These are phyloP conservation scores for Plasmodium reichenowi DNA, from an alignment of 169 alveolate genomes.

Conservation along the genomic window DNA sequence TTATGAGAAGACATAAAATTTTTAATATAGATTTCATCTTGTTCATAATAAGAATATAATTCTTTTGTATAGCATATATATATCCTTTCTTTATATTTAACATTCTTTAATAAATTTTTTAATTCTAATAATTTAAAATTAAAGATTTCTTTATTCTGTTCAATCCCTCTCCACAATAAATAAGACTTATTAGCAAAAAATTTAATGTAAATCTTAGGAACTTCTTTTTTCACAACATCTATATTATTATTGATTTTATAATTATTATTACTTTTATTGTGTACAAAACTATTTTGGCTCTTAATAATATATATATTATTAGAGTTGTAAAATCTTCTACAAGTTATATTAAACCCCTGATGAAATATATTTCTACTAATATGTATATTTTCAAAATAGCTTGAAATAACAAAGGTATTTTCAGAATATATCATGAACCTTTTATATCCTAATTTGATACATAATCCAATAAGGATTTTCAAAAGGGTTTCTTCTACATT, in stretches of 20 bases:
- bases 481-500: conserved; percentile 6
- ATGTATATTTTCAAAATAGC: conserved; percentile 4
- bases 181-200: conserved; percentile 50
- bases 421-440: conserved; percentile 9
- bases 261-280: too few species aligned
- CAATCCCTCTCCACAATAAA: conserved; percentile 46
- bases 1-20: conserved; percentile 2
- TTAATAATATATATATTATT: conserved; percentile 9
- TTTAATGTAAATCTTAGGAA: conserved; percentile 18
- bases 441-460: conserved; percentile 26
- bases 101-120: background rate
- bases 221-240: background rate
- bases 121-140: conserved; percentile 34
- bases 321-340: conserved; percentile 25
- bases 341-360: conserved; percentile 9
- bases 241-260: too few species aligned
- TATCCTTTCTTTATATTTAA: conserved; percentile 31
- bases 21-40: conserved; percentile 24
- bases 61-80: conserved; percentile 14
- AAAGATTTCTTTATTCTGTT: conserved; percentile 22
- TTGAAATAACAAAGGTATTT: conserved; percentile 6
- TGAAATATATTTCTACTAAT: background rate
- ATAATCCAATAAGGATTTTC: conserved; percentile 33
- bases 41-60: conserved; percentile 10
- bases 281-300: conserved; percentile 15